Percentiles rank a stretch among this genome's conserved stretches.
Conservation (phyloP, 768 basidiomycete species). For the Boletus vinaceobasis region DNA sequence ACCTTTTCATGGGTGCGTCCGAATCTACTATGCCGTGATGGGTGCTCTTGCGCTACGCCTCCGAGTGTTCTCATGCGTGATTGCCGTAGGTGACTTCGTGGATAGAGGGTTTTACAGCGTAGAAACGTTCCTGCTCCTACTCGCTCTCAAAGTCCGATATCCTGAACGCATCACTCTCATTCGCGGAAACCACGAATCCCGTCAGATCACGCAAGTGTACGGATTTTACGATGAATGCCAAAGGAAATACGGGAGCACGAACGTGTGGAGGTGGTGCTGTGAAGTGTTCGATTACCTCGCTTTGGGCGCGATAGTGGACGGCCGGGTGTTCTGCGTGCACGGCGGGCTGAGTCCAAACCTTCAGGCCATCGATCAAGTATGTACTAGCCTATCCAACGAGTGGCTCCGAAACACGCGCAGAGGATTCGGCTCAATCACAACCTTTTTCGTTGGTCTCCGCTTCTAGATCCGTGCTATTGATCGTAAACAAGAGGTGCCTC, state of each 20-base stretch:
- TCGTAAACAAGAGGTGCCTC: constrained; percentile 95
- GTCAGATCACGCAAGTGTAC: constrained; percentile 96
- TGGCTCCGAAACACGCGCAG: constrained; percentile 19
- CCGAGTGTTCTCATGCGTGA: constrained; percentile 8
- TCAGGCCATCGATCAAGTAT: constrained; percentile 83
- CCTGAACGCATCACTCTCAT: constrained; percentile 97
- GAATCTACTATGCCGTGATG: not conserved
- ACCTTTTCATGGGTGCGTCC: constrained; percentile 88
- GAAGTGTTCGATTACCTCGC: constrained; percentile 98
- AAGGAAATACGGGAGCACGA: constrained; percentile 88
- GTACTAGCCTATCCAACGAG: constrained; percentile 19
- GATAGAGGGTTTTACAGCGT: constrained; percentile 97
- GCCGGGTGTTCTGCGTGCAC: constrained; percentile 95
- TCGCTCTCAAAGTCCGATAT: constrained; percentile 95
- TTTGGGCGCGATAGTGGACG: constrained; percentile 94
- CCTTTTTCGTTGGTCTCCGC: constrained; percentile 19
- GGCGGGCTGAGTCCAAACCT: constrained; percentile 92
- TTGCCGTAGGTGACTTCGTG: constrained; percentile 83
- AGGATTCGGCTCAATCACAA: constrained; percentile 16
- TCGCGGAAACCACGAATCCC: constrained; percentile 95
- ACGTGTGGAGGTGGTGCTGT: constrained; percentile 98
- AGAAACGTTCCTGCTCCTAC: constrained; percentile 91
- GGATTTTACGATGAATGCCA: constrained; percentile 97
- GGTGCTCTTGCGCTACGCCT: constrained; percentile 3
- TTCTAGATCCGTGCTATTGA: constrained; percentile 88